A percentile compares a stretch with the other conserved stretches of the same genome.
Evolutionary conservation across 163 green algal genomes (phyloP).

Genomic region (Scenedesmus sp.): DNA sequence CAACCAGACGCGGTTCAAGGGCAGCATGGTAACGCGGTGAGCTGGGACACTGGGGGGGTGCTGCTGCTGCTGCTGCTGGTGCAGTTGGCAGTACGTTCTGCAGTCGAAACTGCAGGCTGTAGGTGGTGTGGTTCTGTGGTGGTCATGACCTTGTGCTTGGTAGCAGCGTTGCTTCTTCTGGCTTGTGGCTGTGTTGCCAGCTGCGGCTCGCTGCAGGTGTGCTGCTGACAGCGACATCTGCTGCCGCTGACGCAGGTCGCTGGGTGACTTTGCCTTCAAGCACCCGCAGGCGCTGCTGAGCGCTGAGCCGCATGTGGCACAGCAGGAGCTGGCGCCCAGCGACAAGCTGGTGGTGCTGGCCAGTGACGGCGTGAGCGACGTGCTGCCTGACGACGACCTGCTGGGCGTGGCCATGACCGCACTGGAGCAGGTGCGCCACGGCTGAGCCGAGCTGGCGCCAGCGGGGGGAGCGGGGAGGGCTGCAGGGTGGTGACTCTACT

Average conservation of each 20-base stretch:
- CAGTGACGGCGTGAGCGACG: conserved; percentile 52
- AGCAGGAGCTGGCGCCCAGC: neutral
- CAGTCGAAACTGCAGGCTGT: neutral
- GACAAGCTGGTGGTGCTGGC: conserved; percentile 51
- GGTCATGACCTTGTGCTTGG: neutral
- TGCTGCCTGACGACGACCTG: conserved; percentile 53
- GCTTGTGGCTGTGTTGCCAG: neutral
- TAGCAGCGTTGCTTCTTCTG: too few species aligned
- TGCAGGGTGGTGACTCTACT: neutral
- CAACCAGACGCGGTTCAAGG: conserved; percentile 52
- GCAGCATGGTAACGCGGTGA: conserved; percentile 50
- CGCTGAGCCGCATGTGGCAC: conserved; percentile 24
- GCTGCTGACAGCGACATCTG: neutral
- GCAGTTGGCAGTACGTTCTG: neutral
- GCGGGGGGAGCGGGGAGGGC: neutral
- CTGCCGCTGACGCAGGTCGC: conserved; percentile 1
- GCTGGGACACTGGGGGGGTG: neutral
- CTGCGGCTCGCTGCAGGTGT: neutral
- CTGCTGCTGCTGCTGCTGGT: neutral
- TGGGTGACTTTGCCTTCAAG: conserved; percentile 62
- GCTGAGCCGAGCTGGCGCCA: neutral
- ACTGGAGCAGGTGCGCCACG: conserved; percentile 47
- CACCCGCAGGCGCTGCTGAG: conserved; percentile 49
- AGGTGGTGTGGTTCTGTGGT: neutral
- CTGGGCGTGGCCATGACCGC: conserved; percentile 25